A percentile compares a stretch with the other conserved stretches of the same genome.
These are phyloP conservation scores for Euclidium syriacum DNA, from an alignment of 345 rosid genomes.

Conservation along the genomic window DNA sequence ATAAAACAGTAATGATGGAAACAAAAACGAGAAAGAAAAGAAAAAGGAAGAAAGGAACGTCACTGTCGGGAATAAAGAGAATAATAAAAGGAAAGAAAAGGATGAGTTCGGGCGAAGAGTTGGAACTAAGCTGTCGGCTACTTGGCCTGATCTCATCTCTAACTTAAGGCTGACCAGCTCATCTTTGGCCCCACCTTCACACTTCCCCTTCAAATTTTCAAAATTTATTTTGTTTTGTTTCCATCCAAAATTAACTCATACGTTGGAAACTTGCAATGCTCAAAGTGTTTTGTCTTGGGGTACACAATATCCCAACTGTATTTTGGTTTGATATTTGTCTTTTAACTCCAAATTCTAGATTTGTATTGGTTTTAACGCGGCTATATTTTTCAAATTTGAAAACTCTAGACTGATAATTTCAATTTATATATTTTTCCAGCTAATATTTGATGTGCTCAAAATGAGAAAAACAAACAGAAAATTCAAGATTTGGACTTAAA, in stretches of 20 bases:
- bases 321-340: constrained; percentile 9
- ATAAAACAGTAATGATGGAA: constrained; percentile 1
- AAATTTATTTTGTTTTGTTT: background rate
- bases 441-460: no score
- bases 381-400: no score
- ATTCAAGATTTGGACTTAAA: no score
- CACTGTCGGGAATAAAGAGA: constrained; percentile 23
- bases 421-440: no score
- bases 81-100: background rate
- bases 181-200: constrained; percentile 18
- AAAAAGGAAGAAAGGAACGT: background rate
- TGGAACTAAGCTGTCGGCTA: constrained; percentile 28
- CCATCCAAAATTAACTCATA: background rate
- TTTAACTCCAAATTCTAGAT: background rate
- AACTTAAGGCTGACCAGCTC: constrained; percentile 20
- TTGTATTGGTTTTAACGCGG: background rate
- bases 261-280: background rate
- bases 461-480: no score
- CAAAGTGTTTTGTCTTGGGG: background rate
- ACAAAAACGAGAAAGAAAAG: background rate
- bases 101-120: constrained; percentile 8
- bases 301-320: background rate
- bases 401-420: no score
- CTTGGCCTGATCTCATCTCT: constrained; percentile 8
- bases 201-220: background rate